phyloP scores from a whole-genome alignment of 2,329 filamentous ascomycete genomes.

The Metarhizium brunneum region DNA sequence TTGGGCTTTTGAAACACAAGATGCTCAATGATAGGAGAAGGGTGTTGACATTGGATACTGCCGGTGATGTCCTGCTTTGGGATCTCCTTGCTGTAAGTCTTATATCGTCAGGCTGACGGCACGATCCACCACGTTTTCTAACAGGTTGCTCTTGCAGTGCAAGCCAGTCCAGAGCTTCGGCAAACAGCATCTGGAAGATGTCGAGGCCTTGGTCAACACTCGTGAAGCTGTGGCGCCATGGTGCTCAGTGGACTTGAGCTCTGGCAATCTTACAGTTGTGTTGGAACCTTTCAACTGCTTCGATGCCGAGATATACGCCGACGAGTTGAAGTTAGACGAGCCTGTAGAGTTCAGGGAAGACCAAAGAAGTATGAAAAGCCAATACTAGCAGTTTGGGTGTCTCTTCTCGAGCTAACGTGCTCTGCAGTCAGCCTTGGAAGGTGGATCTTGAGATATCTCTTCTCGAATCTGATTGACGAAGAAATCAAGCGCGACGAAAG shows the following conservation, averaged over 20 bases:
- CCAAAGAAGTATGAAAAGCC: conserved; percentile 62
- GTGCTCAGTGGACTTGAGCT: conserved; percentile 92
- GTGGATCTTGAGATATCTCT: conserved; percentile 90
- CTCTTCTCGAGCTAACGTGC: conserved; percentile 13
- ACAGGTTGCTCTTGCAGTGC: conserved; percentile 44
- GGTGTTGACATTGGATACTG: conserved; percentile 86
- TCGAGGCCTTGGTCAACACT: conserved; percentile 79
- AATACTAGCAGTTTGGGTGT: not conserved
- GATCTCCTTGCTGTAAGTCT: conserved; percentile 71
- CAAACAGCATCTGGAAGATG: conserved; percentile 87
- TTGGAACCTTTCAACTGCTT: conserved; percentile 94
- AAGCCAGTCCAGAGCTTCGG: conserved; percentile 85
- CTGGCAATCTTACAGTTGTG: conserved; percentile 81
- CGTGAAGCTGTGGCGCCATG: conserved; percentile 85
- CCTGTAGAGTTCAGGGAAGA: conserved; percentile 81
- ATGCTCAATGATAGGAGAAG: conserved; percentile 84
- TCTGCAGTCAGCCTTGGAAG: conserved; percentile 80
- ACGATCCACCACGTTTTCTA: not conserved
- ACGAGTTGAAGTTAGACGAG: conserved; percentile 69
- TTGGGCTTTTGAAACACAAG: conserved; percentile 87
- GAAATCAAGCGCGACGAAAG: conserved; percentile 74
- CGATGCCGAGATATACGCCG: conserved; percentile 93
- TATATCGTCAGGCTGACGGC: not conserved
- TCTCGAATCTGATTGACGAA: conserved; percentile 80
- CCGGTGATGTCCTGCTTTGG: conserved; percentile 91